Evolutionary conservation across 805 yeast genomes (phyloP).

Genomic region (Pichia paraexigua): DNA sequence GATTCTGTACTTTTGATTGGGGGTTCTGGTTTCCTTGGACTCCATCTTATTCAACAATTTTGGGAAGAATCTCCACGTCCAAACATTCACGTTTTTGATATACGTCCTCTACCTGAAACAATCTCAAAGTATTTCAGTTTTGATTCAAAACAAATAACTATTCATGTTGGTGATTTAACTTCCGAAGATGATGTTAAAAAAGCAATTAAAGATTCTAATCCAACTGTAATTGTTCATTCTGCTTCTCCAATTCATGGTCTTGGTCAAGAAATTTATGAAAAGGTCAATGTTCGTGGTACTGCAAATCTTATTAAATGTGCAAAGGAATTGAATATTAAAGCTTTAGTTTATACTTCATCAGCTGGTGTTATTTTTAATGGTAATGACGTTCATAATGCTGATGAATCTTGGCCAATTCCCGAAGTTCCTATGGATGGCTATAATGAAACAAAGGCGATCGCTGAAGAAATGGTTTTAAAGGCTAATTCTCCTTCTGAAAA

Average conservation of each 20-base stretch:
- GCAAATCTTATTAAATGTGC: slow-evolving; percentile 61
- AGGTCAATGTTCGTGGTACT: slow-evolving; percentile 90
- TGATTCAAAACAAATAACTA: slow-evolving; percentile 45
- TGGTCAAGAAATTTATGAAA: slow-evolving; percentile 71
- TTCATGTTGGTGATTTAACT: slow-evolving; percentile 81
- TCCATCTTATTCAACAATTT: slow-evolving; percentile 84
- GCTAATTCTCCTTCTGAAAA: slow-evolving; percentile 53
- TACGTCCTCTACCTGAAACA: slow-evolving; percentile 75
- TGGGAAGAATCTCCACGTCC: slow-evolving; percentile 58
- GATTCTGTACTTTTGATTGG: slow-evolving; percentile 80
- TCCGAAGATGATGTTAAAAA: slow-evolving; percentile 54
- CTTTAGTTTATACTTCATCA: slow-evolving; percentile 88
- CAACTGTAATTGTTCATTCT: slow-evolving; percentile 82
- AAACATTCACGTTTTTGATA: slow-evolving; percentile 77
- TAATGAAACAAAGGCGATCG: slow-evolving; percentile 88
- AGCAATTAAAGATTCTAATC: slow-evolving; percentile 52
- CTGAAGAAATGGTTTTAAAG: slow-evolving; percentile 72
- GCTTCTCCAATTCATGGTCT: slow-evolving; percentile 96
- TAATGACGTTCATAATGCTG: slow-evolving; percentile 83
- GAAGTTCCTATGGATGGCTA: slow-evolving; percentile 91
- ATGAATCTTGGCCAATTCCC: slow-evolving; percentile 92
- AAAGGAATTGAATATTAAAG: slow-evolving; percentile 41
- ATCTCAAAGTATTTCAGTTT: slow-evolving; percentile 71
- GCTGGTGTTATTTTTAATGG: slow-evolving; percentile 98
- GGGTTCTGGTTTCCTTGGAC: slow-evolving; percentile 91